These are phyloP conservation scores for Peniophora sp. DNA, from an alignment of 1,284 basidiomycete species.

Conservation along the genomic window DNA sequence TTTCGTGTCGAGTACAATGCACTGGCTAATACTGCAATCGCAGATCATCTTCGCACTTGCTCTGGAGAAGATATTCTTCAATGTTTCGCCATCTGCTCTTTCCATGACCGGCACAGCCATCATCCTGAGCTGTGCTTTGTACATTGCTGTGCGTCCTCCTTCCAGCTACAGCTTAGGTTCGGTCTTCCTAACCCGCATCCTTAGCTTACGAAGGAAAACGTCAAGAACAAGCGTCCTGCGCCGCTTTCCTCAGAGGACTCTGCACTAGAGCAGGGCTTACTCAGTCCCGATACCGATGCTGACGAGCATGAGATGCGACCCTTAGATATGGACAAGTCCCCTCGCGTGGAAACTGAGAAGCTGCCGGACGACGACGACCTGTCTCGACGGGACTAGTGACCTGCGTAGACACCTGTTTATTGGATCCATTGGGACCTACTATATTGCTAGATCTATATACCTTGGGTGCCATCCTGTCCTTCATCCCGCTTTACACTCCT, in stretches of 20 bases:
- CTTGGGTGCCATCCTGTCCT: no score
- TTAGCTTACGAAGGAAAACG: constrained; percentile 18
- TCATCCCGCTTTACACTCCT: no score
- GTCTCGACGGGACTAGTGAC: no score
- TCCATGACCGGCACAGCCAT: constrained; percentile 49
- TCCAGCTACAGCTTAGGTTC: not conserved
- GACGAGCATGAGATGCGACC: not conserved
- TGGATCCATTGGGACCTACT: no score
- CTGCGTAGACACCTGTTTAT: no score
- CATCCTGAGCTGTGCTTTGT: constrained; percentile 53
- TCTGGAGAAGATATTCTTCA: constrained; percentile 56
- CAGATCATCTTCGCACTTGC: constrained; percentile 56
- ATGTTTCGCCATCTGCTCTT: constrained; percentile 39
- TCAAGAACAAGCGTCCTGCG: constrained; percentile 6
- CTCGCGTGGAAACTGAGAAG: no score
- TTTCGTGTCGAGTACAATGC: not conserved
- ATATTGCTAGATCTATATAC: no score
- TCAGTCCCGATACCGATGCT: constrained; percentile 5
- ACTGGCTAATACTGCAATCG: not conserved
- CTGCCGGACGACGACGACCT: no score
- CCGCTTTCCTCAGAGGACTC: constrained; percentile 14
- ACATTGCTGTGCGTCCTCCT: constrained; percentile 41
- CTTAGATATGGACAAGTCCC: no score
- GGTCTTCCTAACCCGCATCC: not conserved
- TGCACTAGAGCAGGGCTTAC: constrained; percentile 24